These are phyloP conservation scores for Bacidia gigantensis DNA, from an alignment of 495 filamentous ascomycete species.

Conservation along the genomic window DNA sequence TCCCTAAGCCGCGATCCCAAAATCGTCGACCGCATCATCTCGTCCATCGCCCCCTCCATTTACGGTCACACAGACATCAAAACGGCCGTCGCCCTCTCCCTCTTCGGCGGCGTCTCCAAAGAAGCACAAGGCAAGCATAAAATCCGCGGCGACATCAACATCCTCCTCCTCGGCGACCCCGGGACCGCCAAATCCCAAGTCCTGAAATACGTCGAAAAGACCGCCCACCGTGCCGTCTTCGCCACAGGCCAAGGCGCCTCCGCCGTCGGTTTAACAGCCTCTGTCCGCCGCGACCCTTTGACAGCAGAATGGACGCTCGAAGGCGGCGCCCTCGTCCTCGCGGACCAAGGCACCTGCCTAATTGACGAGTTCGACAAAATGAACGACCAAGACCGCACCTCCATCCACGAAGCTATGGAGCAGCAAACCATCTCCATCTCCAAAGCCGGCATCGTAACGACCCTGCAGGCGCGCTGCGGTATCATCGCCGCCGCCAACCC, in stretches of 20 bases:
- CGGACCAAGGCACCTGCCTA: slow-evolving; percentile 87
- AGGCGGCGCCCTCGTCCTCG: slow-evolving; percentile 89
- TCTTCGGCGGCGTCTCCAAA: slow-evolving; percentile 94
- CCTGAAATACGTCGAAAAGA: slow-evolving; percentile 96
- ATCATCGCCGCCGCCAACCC: slow-evolving; percentile 97
- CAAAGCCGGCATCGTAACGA: slow-evolving; percentile 97
- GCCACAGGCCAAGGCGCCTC: slow-evolving; percentile 95
- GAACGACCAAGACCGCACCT: slow-evolving; percentile 98
- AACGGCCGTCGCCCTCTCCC: slow-evolving; percentile 82
- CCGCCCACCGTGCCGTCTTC: slow-evolving; percentile 92
- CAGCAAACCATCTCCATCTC: slow-evolving; percentile 99
- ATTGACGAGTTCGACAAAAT: slow-evolving; percentile 99
- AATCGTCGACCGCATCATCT: slow-evolving; percentile 87
- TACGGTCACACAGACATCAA: slow-evolving; percentile 97
- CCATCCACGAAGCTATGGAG: slow-evolving; percentile 99
- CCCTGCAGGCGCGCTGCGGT: slow-evolving; percentile 91
- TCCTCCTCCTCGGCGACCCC: slow-evolving; percentile 91
- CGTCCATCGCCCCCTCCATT: slow-evolving; percentile 91
- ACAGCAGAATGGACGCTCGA: slow-evolving; percentile 98
- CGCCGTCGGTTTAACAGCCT: slow-evolving; percentile 95
- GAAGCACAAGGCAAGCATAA: slow-evolving; percentile 71
- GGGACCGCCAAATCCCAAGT: slow-evolving; percentile 98
- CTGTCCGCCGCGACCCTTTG: slow-evolving; percentile 87
- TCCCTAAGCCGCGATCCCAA: slow-evolving; percentile 74
- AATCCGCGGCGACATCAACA: slow-evolving; percentile 96